A percentile compares a stretch with the other conserved stretches of the same genome.
phyloP scores from a whole-genome alignment of 495 filamentous ascomycete genomes.

The Cudoniella acicularis region DNA sequence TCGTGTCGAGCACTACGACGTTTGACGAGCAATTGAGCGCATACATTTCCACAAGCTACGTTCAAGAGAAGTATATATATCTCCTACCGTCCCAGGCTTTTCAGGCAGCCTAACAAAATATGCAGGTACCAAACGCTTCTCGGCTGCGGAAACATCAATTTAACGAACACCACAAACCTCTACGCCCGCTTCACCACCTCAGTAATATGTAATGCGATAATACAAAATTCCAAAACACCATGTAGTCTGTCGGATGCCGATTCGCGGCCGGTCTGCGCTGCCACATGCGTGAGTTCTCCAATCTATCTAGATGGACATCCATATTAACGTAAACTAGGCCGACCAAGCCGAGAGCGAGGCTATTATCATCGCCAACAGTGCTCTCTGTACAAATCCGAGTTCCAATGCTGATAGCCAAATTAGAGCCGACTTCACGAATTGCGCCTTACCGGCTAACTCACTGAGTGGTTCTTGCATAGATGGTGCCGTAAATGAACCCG shows the following conservation, averaged over 20 bases:
- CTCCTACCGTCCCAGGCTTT: neutral
- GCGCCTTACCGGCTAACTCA: slow-evolving; percentile 74
- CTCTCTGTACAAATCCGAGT: slow-evolving; percentile 64
- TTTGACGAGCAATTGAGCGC: slow-evolving; percentile 75
- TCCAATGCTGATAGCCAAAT: slow-evolving; percentile 69
- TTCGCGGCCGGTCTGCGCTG: slow-evolving; percentile 80
- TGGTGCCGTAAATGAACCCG: slow-evolving; percentile 73
- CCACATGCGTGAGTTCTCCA: slow-evolving; percentile 67
- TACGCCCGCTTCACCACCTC: slow-evolving; percentile 95
- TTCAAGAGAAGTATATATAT: slow-evolving; percentile 65
- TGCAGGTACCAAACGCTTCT: slow-evolving; percentile 70
- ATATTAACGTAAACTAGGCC: slow-evolving; percentile 51
- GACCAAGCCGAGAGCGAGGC: slow-evolving; percentile 84
- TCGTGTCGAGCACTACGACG: slow-evolving; percentile 66
- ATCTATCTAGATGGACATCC: slow-evolving; percentile 1
- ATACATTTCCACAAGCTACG: slow-evolving; percentile 72
- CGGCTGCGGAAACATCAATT: slow-evolving; percentile 74
- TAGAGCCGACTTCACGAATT: slow-evolving; percentile 88
- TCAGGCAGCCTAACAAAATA: slow-evolving; percentile 21
- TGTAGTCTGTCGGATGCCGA: slow-evolving; percentile 62
- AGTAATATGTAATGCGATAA: slow-evolving; percentile 89
- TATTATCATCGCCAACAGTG: slow-evolving; percentile 68
- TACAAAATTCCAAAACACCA: slow-evolving; percentile 79
- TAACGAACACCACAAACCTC: slow-evolving; percentile 73
- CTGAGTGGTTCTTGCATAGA: slow-evolving; percentile 71